Percentiles rank a stretch among this genome's conserved stretches.
These are phyloP conservation scores for Fereydounia khargensis DNA, from an alignment of 1,284 basidiomycete genomes.

Conservation along the genomic window DNA sequence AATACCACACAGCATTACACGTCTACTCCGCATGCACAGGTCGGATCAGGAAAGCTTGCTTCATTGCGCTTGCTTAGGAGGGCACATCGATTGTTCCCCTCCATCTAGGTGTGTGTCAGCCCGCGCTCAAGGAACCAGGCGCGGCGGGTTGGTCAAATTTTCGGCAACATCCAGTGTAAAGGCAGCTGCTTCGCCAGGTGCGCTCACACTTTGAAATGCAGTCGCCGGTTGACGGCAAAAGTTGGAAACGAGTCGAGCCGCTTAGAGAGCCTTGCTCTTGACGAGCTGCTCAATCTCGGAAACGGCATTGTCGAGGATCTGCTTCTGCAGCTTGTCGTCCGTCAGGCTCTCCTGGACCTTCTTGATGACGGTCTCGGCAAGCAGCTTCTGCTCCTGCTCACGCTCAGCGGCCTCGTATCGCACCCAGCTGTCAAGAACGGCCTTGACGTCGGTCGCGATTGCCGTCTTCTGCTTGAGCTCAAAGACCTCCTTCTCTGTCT, in stretches of 20 bases:
- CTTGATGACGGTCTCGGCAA: slow-evolving; percentile 80
- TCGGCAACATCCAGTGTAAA: too few species aligned
- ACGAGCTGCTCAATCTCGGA: slow-evolving; percentile 74
- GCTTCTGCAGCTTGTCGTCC: slow-evolving; percentile 91
- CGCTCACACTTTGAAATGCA: too few species aligned
- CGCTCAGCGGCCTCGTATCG: slow-evolving; percentile 94
- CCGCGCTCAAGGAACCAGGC: too few species aligned
- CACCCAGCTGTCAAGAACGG: slow-evolving; percentile 96
- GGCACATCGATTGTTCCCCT: too few species aligned
- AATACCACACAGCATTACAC: too few species aligned
- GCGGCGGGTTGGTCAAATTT: too few species aligned
- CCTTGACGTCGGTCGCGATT: slow-evolving; percentile 84
- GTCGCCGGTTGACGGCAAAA: too few species aligned
- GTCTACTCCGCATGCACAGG: too few species aligned
- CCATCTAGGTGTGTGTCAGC: too few species aligned
- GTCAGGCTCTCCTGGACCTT: slow-evolving; percentile 78
- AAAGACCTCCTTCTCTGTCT: slow-evolving; percentile 86
- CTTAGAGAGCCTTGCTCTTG: slow-evolving; percentile 57
- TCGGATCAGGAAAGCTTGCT: too few species aligned
- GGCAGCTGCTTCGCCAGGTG: too few species aligned
- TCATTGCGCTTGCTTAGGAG: too few species aligned
- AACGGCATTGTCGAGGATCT: slow-evolving; percentile 80
- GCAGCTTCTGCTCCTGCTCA: slow-evolving; percentile 89
- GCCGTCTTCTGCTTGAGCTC: slow-evolving; percentile 84
- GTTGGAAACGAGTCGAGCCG: background rate